These are phyloP conservation scores for Tubosaeta brunneosetosa DNA, from an alignment of 768 basidiomycete species.

Conservation along the genomic window DNA sequence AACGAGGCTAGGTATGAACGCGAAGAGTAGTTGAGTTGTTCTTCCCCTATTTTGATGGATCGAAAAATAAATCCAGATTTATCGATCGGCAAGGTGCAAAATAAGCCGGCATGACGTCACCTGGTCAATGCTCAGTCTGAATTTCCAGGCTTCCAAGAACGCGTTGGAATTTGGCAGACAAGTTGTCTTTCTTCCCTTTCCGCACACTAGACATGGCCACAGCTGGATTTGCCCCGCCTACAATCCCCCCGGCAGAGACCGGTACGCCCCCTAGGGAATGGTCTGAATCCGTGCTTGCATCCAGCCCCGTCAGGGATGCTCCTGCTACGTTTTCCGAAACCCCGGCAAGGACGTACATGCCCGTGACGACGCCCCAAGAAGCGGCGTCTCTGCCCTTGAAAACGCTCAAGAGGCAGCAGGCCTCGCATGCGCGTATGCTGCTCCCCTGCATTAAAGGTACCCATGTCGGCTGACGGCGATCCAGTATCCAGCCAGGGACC, in stretches of 20 bases:
- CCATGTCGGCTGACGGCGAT: slow-evolving; percentile 4
- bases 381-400: not conserved
- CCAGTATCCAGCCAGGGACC: slow-evolving; percentile 5
- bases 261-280: slow-evolving; percentile 17
- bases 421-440: slow-evolving; percentile 9
- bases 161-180: not conserved
- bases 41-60: too few relatives aligned
- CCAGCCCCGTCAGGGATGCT: slow-evolving; percentile 3
- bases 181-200: not conserved
- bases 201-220: slow-evolving; percentile 15
- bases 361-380: not conserved
- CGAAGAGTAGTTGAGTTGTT: too few relatives aligned
- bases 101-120: slow-evolving; percentile 25
- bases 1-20: too few relatives aligned
- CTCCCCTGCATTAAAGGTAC: not conserved
- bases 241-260: slow-evolving; percentile 13
- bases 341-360: not conserved
- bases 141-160: not conserved
- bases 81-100: slow-evolving; percentile 7
- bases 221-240: slow-evolving; percentile 5
- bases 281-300: slow-evolving; percentile 17
- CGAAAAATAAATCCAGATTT: not conserved
- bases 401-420: not conserved
- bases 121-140: slow-evolving; percentile 8
- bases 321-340: not conserved